Evolutionary conservation across 257 asterid species (phyloP), one percentile per base, ranked within the genome.

Genomic region (Plantago major): DNA sequence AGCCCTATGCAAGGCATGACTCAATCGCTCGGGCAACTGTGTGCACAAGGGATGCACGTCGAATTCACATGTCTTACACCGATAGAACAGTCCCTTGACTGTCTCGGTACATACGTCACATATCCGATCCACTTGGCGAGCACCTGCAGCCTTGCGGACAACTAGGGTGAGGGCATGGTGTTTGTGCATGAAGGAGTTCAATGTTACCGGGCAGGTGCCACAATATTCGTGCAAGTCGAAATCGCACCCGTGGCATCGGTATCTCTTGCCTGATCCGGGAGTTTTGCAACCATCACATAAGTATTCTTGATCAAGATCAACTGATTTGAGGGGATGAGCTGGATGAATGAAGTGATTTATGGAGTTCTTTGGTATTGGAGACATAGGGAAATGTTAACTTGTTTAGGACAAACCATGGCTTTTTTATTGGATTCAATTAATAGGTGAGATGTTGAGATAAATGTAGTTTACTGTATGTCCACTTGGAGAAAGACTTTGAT

Each of bases 11-110:
- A 78, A 71, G 0, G 76, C 82, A 45, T 82, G 89, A 6, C 26
- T 62, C 10, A 75, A 18, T 7, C 63, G 22, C 40, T 76, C 62
- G 0, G 86, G 84, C 47, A 82, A 54, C n/a, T 60, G 79, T 1
- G 82, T 74, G 78, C 89, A 82, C 3, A 79, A 38, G 1, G 86
- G 89, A 26, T 82, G 89, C 18, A 77, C 75, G 26, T 79, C 82
- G 38, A 79, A 82, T 8, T 75, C 78, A 12, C 86, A 82, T 38
- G 38, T 52, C 30, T 70, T 74, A 74, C 86, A 82, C 62, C 84
- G 48, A 57, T 79, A 82, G 46, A 77, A 79, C 22, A 82, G 22
- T 19, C 89, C 86, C 44, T 82, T 75, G 0, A 82, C 76, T 0
- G 68, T 70, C 9, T 79, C 89, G 7, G 42, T 12, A n/a, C 89